Percentiles rank a stretch among this genome's conserved stretches.
Evolutionary conservation across 1,284 basidiomycete genomes (phyloP).

Genomic region (Termitomyces sp.): DNA sequence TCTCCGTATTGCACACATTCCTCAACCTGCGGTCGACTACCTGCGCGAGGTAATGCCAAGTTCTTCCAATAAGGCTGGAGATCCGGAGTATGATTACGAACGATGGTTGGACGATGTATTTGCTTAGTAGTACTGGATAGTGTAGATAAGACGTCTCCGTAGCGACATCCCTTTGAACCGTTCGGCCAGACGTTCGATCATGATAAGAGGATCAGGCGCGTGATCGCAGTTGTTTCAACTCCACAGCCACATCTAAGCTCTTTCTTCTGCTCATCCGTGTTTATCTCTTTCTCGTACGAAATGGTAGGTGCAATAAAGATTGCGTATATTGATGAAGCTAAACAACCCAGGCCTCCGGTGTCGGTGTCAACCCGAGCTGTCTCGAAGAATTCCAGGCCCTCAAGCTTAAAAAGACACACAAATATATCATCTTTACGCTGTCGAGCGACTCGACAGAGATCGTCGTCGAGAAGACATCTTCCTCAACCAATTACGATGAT

Average conservation of each 20-base stretch:
- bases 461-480: conserved; percentile 62
- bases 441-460: conserved; percentile 69
- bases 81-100: conserved; percentile 73
- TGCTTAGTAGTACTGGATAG: conserved; percentile 31
- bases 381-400: conserved; percentile 66
- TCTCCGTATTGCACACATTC: conserved; percentile 81
- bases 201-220: conserved; percentile 15
- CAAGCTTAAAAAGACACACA: conserved; percentile 80
- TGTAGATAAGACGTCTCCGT: background rate
- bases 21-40: conserved; percentile 77
- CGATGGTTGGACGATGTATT: conserved; percentile 76
- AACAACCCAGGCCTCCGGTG: conserved; percentile 67
- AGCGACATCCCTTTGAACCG: background rate
- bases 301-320: conserved; percentile 16
- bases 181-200: background rate
- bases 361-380: conserved; percentile 59
- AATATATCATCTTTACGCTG: conserved; percentile 86
- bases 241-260: conserved; percentile 27
- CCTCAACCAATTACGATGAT: conserved; percentile 57
- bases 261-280: conserved; percentile 19
- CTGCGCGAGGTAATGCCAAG: conserved; percentile 73
- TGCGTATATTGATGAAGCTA: conserved; percentile 7
- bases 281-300: conserved; percentile 5
- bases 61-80: conserved; percentile 47
- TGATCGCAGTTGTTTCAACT: conserved; percentile 18